Evolutionary conservation across 768 basidiomycete species (phyloP).

Genomic region (Jaapia argillacea): DNA sequence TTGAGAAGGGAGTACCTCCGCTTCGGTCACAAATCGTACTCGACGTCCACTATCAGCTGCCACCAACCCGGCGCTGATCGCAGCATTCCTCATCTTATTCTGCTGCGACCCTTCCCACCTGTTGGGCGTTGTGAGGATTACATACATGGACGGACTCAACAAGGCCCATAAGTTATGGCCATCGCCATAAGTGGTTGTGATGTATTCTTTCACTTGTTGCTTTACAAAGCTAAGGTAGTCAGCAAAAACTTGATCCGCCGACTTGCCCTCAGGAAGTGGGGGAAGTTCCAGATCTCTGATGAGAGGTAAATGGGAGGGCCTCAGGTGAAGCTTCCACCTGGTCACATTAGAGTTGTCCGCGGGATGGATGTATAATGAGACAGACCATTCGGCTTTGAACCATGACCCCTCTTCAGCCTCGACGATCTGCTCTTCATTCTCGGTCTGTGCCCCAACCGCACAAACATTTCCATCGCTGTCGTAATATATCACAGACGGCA

Average conservation of each 20-base stretch:
- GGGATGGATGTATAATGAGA: not conserved
- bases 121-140: slow-evolving; percentile 15
- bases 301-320: slow-evolving; percentile 13
- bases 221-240: slow-evolving; percentile 12
- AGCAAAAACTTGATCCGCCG: slow-evolving; percentile 10
- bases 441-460: slow-evolving; percentile 15
- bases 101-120: slow-evolving; percentile 16
- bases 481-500: slow-evolving; percentile 14
- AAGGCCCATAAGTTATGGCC: slow-evolving; percentile 11
- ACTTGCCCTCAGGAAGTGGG: slow-evolving; percentile 6
- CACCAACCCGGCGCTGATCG: slow-evolving; percentile 13
- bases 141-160: slow-evolving; percentile 10
- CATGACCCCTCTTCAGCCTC: not conserved
- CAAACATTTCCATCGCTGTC: slow-evolving; percentile 7
- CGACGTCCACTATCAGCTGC: slow-evolving; percentile 9
- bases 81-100: slow-evolving; percentile 12
- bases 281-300: slow-evolving; percentile 10
- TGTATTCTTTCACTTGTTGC: slow-evolving; percentile 10
- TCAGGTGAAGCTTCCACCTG: slow-evolving; percentile 18
- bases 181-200: slow-evolving; percentile 8
- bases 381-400: slow-evolving; percentile 2
- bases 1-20: not conserved
- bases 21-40: slow-evolving; percentile 13
- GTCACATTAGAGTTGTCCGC: not conserved
- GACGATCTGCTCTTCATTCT: not conserved